Base-by-base conservation (phyloP, 495 filamentous ascomycete species). In the Thermochaetoides thermophila region DNA sequence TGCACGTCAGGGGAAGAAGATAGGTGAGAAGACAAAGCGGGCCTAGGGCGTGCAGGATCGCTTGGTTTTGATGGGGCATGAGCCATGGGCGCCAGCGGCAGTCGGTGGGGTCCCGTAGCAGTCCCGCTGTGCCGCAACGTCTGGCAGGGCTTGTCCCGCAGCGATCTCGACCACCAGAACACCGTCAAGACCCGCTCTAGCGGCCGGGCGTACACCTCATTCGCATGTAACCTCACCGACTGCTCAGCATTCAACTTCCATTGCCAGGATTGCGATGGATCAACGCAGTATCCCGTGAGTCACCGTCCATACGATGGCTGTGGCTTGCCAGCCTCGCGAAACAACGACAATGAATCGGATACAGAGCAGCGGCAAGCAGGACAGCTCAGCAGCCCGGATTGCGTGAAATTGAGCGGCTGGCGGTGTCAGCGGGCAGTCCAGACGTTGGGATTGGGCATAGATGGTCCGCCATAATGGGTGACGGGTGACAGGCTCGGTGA, bases 31-130 rank as follows among this genome's bases (percentile, higher is more conserved):
- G 42, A 44, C 42, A 38, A 38, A 39, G 33, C 32, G 27, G 38
- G 39, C n/a, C 38, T 38, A 45, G 42, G 42, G 27, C 42, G 45
- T 48, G 46, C 42, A 49, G 46, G 7, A 29, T 24, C 17, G 22
- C 16, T 17, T 40, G 42, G 42, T 49, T 49, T 45, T 45, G 39
- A 45, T 30, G 31, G 7, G 27, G 4, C 16, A 14, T 4, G 10
- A 22, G 6, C 17, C 17, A n/a, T n/a, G n/a, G n/a, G n/a, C n/a
- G 11, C 16, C n/a, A 32, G 20, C 13, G 18, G 16, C 21, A 23
- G 20, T 25, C 31, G 14, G 20, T 5, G 14, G 34, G 27, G 12
- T 6, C 3, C 19, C 28, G 4, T 17, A n/a, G 15, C 28, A 1
- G 16, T 17, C 7, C 29, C 3, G 3, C 11, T 14, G 19, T 24